Percentiles rank a stretch among this genome's conserved stretches.
Conservation (phyloP, 1,284 basidiomycete species). For the Bjerkandera adusta region DNA sequence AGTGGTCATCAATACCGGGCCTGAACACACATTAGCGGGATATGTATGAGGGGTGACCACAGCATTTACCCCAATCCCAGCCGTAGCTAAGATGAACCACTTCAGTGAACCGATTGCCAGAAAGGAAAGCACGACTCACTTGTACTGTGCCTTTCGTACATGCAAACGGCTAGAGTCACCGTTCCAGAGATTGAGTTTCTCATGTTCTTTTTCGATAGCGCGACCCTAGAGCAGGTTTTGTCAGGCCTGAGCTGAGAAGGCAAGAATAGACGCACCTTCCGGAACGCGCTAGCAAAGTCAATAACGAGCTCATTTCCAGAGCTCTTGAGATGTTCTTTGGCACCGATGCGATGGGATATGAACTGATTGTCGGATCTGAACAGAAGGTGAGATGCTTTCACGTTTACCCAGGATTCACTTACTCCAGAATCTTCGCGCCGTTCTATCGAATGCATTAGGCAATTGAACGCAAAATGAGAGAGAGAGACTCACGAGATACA, state of each 20-base stretch:
- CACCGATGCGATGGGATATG: slow-evolving; percentile 59
- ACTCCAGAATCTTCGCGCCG: slow-evolving; percentile 63
- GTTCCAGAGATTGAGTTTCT: slow-evolving; percentile 74
- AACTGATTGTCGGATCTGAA: slow-evolving; percentile 77
- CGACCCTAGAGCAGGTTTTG: slow-evolving; percentile 45
- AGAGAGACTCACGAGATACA: slow-evolving; percentile 65
- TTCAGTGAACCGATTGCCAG: slow-evolving; percentile 2
- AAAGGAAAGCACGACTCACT: slow-evolving; percentile 40
- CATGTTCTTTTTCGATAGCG: slow-evolving; percentile 59
- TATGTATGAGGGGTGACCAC: background rate
- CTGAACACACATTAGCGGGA: slow-evolving; percentile 30
- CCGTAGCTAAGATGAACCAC: slow-evolving; percentile 52
- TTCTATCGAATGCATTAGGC: slow-evolving; percentile 47
- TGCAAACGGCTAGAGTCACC: slow-evolving; percentile 85
- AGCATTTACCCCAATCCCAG: slow-evolving; percentile 79
- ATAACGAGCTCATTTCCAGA: slow-evolving; percentile 71
- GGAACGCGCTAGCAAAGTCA: slow-evolving; percentile 74
- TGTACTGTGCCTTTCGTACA: slow-evolving; percentile 88
- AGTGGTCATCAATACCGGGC: slow-evolving; percentile 72
- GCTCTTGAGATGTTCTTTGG: slow-evolving; percentile 51
- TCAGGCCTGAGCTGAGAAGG: background rate
- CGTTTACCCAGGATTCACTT: slow-evolving; percentile 19
- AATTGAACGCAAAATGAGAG: background rate
- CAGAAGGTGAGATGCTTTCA: background rate
- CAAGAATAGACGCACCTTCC: slow-evolving; percentile 45